Base-by-base conservation (phyloP, 805 yeast genomes). In the Lipomyces sp. region DNA sequence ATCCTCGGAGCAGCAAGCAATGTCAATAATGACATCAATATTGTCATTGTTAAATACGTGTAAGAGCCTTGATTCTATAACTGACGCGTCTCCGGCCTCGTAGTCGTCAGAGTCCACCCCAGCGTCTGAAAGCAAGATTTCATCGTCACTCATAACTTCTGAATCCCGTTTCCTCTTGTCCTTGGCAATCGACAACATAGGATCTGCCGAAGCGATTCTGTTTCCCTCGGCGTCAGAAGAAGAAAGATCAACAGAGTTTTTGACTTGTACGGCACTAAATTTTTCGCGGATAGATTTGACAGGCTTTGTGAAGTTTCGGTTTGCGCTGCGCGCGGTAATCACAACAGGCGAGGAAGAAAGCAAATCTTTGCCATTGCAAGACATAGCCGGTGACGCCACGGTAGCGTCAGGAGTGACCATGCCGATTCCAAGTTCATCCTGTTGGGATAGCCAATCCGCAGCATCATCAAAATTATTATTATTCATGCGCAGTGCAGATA, bases 31-130 rank as follows among this genome's bases (percentile, higher is more conserved):
- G 64, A 90, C 96, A 49, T 81, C 79, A 1, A 72, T 73, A 14
- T 85, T 78, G 1, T 95, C 91, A 11, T 80, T 77, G 67, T 93
- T 93, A 57, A 91, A 73, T 60, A 93, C 89, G 39, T 81, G 78
- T 41, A 90, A 69, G 23, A 88, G 81, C 14, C 73, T 73, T 61
- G 84, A 90, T 72, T 54, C 60, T 16, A 40, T 23, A 6, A 24
- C 77, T 26, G 64, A 62, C 22, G 61, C 57, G 24, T 69, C 64
- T 37, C 73, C 77, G 22, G 71, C 78, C 41, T 74, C 82, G n/a
- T 71, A 75, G 10, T 6, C 29, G 10, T 26, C 29, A 10, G 29
- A 26, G 11, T 66, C 67, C 31, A 63, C 67, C 24, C 49, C 58
- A 16, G 52, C 36, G 16, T 42, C 54, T 14, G 57, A 43, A 33